These are phyloP conservation scores for Sclerotinia nivalis DNA, from an alignment of 2,329 filamentous ascomycete genomes.

Conservation along the genomic window DNA sequence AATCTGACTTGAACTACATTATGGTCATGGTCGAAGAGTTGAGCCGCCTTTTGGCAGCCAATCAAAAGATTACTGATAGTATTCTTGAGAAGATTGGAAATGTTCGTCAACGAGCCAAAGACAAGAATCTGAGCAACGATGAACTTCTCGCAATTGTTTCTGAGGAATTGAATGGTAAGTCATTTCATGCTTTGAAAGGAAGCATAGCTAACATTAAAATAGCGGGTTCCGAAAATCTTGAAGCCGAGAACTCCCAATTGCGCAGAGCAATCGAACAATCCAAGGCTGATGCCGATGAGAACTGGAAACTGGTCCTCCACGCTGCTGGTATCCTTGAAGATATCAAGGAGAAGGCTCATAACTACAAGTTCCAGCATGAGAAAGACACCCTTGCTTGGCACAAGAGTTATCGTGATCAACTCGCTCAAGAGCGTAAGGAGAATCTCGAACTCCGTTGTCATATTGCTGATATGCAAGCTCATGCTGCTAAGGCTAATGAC, in stretches of 20 bases:
- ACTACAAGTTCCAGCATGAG: slow-evolving; percentile 64
- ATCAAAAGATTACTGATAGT: slow-evolving; percentile 62
- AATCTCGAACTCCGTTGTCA: slow-evolving; percentile 63
- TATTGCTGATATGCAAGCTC: slow-evolving; percentile 66
- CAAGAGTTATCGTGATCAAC: slow-evolving; percentile 63
- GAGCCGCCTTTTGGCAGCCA: slow-evolving; percentile 45
- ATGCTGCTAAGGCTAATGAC: slow-evolving; percentile 59
- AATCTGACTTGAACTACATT: slow-evolving; percentile 68
- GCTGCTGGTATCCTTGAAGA: slow-evolving; percentile 58
- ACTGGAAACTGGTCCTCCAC: slow-evolving; percentile 55
- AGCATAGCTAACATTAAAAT: slow-evolving; percentile 24
- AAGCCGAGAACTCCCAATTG: slow-evolving; percentile 61
- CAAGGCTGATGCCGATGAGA: slow-evolving; percentile 60
- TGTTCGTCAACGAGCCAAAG: slow-evolving; percentile 54
- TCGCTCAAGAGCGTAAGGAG: slow-evolving; percentile 65
- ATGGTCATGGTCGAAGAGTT: slow-evolving; percentile 68
- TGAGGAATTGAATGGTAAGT: slow-evolving; percentile 57
- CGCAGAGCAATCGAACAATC: slow-evolving; percentile 63
- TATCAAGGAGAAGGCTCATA: slow-evolving; percentile 64
- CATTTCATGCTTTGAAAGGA: background rate
- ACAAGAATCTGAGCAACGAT: slow-evolving; percentile 56
- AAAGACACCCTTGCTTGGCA: slow-evolving; percentile 64
- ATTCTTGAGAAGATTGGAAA: slow-evolving; percentile 64
- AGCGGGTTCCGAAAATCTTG: slow-evolving; percentile 50
- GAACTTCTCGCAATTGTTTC: slow-evolving; percentile 57